Percentiles rank a stretch among this genome's conserved stretches.
phyloP scores from a whole-genome alignment of 129 eudicot genomes.

The Escallonia rubra region DNA sequence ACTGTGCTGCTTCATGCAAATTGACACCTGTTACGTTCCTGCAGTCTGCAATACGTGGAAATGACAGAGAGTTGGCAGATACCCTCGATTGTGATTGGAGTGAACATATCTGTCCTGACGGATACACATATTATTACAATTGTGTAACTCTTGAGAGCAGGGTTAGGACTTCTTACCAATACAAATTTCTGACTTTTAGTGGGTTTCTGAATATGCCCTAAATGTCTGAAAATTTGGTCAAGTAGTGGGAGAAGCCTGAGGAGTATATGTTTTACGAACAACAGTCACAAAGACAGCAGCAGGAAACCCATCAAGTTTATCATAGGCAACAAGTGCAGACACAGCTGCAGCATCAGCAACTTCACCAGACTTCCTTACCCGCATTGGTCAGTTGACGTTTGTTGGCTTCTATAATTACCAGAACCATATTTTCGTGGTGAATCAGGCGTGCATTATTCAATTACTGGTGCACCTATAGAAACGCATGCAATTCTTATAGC shows the following conservation, averaged over 20 bases:
- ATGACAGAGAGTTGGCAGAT: slow-evolving; percentile 23
- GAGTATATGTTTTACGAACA: slow-evolving; percentile 66
- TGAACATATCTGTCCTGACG: slow-evolving; percentile 92
- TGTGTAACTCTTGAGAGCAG: slow-evolving; percentile 90
- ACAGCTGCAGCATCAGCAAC: not conserved
- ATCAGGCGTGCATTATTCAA: not conserved
- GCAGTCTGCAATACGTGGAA: slow-evolving; percentile 31
- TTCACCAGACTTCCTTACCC: not conserved
- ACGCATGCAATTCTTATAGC: not conserved
- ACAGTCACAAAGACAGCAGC: slow-evolving; percentile 36
- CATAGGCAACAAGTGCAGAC: slow-evolving; percentile 18
- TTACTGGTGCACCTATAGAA: not conserved
- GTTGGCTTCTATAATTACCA: not conserved
- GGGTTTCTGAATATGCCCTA: not conserved
- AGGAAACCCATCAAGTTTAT: slow-evolving; percentile 18
- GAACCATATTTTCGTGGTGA: not conserved
- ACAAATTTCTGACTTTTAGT: not conserved
- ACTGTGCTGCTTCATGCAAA: too few relatives aligned
- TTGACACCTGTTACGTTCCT: not conserved
- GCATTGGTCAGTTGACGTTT: slow-evolving; percentile 10
- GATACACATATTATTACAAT: slow-evolving; percentile 67
- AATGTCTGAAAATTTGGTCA: slow-evolving; percentile 2
- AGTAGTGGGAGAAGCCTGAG: slow-evolving; percentile 91
- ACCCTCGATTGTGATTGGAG: slow-evolving; percentile 82
- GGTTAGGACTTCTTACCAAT: slow-evolving; percentile 32